These are phyloP conservation scores for Colletotrichum orbiculare DNA, from an alignment of 2,329 filamentous ascomycete genomes.

Conservation along the genomic window DNA sequence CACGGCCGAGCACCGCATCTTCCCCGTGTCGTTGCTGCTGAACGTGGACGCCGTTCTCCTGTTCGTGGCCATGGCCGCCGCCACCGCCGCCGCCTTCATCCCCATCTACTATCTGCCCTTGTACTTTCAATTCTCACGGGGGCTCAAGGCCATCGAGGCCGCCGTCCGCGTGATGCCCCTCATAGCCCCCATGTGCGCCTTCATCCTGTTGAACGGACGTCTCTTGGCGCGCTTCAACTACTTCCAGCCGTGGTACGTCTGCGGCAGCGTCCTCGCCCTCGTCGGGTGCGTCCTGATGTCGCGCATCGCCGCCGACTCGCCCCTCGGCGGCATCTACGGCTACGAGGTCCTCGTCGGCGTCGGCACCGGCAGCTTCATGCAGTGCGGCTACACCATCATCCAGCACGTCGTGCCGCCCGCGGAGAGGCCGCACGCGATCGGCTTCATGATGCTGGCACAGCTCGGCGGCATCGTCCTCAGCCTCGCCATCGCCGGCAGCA, in stretches of 20 bases:
- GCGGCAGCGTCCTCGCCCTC: constrained; percentile 46
- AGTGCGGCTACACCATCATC: constrained; percentile 48
- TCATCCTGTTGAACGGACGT: constrained; percentile 49
- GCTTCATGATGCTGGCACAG: constrained; percentile 44
- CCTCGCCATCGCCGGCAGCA: not conserved
- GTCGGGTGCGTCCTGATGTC: constrained; percentile 48
- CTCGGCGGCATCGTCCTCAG: constrained; percentile 4
- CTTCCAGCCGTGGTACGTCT: constrained; percentile 52
- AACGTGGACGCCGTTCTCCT: constrained; percentile 52
- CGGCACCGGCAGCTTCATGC: constrained; percentile 50
- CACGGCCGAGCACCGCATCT: constrained; percentile 46
- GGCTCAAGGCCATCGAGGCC: constrained; percentile 51
- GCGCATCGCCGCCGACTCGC: constrained; percentile 27
- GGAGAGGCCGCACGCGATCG: constrained; percentile 46
- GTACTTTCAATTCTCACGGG: constrained; percentile 59
- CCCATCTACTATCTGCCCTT: constrained; percentile 61
- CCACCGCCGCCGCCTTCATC: constrained; percentile 42
- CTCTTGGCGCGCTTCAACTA: constrained; percentile 48
- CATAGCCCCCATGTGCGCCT: constrained; percentile 47
- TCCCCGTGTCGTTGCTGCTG: constrained; percentile 59
- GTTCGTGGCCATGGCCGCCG: constrained; percentile 49
- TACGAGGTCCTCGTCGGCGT: constrained; percentile 52
- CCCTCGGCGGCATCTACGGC: constrained; percentile 44
- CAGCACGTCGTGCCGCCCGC: constrained; percentile 44
- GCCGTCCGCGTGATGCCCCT: constrained; percentile 54